Evolutionary conservation across 2,329 filamentous ascomycete genomes (phyloP), one percentile per base, ranked within the genome.

Genomic region (Diaporthe citrichinensis): DNA sequence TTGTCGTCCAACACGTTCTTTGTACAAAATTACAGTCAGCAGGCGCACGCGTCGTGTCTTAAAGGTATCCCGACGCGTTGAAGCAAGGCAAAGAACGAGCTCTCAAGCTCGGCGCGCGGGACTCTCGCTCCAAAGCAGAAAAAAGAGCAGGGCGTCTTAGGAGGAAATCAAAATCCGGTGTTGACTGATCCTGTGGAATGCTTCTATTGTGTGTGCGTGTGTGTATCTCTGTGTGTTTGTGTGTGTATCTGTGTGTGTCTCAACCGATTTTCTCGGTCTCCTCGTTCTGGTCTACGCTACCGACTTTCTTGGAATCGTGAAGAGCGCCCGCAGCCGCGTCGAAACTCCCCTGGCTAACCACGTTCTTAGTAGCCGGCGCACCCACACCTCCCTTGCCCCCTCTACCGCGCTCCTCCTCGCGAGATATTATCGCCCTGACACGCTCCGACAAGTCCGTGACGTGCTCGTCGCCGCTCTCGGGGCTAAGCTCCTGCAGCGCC

Each of bases 381-480:
- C 9, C 65, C n/a, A 28, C 76, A 72, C 73, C 71, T 76, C 76
- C 73, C 77, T 71, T 75, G 69, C 71, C 76, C 76, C 68, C 76
- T 76, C 72, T 5, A 55, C 77, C 53, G 77, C 73, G 62, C 65
- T 71, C 76, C 72, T 76, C 80, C 80, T 81, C 81, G 79, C 79
- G 73, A 44, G 73, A 58, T 69, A 85, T 93, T 72, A 98, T 88
- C 71, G 87, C 89, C 80, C 92, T 90, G 58, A 97, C 93, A 72
- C 94, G 90, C 74, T 87, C 84, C 23, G 94, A 95, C 79, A 99
- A 86, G 84, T 98, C 96, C 68, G 90, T 92, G 72, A 99, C 90
- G 87, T 99, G 96, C 77, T 89, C 89, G 86, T 98, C 97, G 4
- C 91, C 92, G 81, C 94, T 97, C 71, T 94, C 94, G 2, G 90